These are phyloP conservation scores for Suhomyces vadensis DNA, from an alignment of 805 yeast species.

Conservation along the genomic window DNA sequence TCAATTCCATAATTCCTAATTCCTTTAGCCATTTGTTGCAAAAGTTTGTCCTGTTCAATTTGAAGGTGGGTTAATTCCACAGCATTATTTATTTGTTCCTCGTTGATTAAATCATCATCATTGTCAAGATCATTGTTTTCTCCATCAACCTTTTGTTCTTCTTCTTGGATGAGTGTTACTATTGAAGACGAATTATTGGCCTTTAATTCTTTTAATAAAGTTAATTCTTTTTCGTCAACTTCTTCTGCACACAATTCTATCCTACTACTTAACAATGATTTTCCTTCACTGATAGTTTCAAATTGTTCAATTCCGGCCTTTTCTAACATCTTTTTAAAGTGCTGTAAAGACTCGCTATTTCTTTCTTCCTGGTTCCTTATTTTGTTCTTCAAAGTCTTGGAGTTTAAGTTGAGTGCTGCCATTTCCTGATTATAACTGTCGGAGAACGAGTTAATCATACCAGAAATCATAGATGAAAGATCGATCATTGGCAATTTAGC, in stretches of 20 bases:
- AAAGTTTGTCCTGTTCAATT: conserved; percentile 43
- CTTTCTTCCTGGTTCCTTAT: conserved; percentile 53
- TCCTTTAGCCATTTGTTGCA: conserved; percentile 51
- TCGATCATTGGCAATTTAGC: conserved; percentile 32
- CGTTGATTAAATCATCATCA: conserved; percentile 12
- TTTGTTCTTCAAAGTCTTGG: conserved; percentile 32
- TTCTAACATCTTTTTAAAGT: conserved; percentile 31
- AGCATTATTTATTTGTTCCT: conserved; percentile 16
- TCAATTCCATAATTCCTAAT: conserved; percentile 47
- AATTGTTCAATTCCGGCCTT: conserved; percentile 32
- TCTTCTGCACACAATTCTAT: conserved; percentile 16
- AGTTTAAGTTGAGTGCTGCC: conserved; percentile 37
- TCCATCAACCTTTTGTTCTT: conserved; percentile 21
- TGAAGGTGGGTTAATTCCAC: conserved; percentile 51
- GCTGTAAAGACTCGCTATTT: conserved; percentile 30
- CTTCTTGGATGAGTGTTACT: conserved; percentile 41
- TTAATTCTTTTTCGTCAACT: conserved; percentile 21
- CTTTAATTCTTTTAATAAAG: conserved; percentile 30
- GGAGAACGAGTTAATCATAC: conserved; percentile 50
- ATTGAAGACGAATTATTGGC: conserved; percentile 47
- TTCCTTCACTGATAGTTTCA: conserved; percentile 28
- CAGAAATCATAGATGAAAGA: conserved; percentile 34
- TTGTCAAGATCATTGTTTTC: conserved; percentile 6
- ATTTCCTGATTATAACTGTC: conserved; percentile 56
- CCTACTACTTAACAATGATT: conserved; percentile 19